phyloP scores from a whole-genome alignment of 306 rosid genomes.

The Pyrus bretschneideri region DNA sequence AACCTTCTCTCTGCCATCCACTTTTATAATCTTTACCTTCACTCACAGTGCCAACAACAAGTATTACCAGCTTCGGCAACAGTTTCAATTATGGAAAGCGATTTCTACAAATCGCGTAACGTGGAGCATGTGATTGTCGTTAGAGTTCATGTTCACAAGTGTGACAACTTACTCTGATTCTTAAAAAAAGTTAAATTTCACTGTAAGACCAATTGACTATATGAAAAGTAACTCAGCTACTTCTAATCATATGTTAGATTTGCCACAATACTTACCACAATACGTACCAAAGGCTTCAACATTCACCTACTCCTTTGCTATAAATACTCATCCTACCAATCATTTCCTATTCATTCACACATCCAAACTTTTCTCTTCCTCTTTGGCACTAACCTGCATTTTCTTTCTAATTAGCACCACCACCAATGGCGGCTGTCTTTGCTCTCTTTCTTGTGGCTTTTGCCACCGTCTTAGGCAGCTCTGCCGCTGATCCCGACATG shows the following conservation, averaged over 20 bases:
- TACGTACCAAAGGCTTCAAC: neutral
- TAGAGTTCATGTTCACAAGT: no score
- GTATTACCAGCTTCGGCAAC: neutral
- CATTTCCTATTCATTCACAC: neutral
- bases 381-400: neutral
- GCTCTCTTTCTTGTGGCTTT: conserved; percentile 24
- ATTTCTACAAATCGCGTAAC: no score
- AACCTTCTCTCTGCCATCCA: no score
- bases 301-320: neutral
- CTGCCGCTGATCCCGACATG: conserved; percentile 64
- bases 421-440: conserved; percentile 26
- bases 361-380: neutral
- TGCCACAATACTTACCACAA: no score
- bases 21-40: conserved; percentile 6
- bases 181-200: no score
- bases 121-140: no score
- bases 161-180: no score
- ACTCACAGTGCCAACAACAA: neutral
- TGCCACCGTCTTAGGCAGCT: conserved; percentile 29
- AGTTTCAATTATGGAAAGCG: no score
- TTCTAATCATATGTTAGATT: no score
- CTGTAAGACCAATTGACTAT: no score
- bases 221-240: no score
- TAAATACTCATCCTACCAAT: neutral
- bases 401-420: neutral